Conservation (phyloP, 2,329 filamentous ascomycete genomes). For the Elsinoe batatas region DNA sequence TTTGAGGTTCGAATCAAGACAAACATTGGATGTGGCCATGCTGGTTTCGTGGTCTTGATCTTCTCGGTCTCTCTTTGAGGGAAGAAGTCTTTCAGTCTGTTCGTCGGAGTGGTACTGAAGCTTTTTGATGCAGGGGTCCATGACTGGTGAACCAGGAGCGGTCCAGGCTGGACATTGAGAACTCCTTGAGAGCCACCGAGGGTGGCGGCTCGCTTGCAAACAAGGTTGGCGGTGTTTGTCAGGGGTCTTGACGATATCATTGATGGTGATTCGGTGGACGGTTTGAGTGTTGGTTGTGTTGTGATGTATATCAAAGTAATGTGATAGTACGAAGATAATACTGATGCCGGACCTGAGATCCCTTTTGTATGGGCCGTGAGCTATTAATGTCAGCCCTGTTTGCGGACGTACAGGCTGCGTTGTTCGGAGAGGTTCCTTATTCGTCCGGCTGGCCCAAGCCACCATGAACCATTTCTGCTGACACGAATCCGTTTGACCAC, state of each 20-base stretch:
- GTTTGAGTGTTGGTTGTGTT: neutral
- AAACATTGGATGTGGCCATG: constrained; percentile 41
- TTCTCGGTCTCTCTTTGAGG: constrained; percentile 34
- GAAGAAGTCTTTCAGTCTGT: constrained; percentile 37
- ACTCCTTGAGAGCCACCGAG: constrained; percentile 26
- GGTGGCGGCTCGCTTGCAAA: constrained; percentile 29
- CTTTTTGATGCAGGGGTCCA: constrained; percentile 23
- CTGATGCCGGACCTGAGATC: neutral
- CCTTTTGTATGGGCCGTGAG: neutral
- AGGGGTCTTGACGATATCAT: constrained; percentile 23
- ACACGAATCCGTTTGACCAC: neutral
- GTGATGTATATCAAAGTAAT: neutral
- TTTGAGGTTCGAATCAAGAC: constrained; percentile 5
- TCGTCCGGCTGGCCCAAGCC: constrained; percentile 3
- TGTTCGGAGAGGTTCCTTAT: neutral
- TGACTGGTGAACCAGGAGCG: constrained; percentile 26
- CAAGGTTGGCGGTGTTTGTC: constrained; percentile 19
- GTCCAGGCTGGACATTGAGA: constrained; percentile 24
- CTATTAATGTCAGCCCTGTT: neutral
- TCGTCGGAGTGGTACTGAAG: constrained; percentile 32
- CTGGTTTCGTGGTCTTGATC: constrained; percentile 37
- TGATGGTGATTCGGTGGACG: neutral
- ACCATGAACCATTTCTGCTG: constrained; percentile 5
- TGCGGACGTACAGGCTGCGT: neutral
- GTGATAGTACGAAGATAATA: neutral